A percentile compares a stretch with the other conserved stretches of the same genome.
These are phyloP conservation scores for Pluteus cervinus DNA, from an alignment of 768 basidiomycete species.

Conservation along the genomic window DNA sequence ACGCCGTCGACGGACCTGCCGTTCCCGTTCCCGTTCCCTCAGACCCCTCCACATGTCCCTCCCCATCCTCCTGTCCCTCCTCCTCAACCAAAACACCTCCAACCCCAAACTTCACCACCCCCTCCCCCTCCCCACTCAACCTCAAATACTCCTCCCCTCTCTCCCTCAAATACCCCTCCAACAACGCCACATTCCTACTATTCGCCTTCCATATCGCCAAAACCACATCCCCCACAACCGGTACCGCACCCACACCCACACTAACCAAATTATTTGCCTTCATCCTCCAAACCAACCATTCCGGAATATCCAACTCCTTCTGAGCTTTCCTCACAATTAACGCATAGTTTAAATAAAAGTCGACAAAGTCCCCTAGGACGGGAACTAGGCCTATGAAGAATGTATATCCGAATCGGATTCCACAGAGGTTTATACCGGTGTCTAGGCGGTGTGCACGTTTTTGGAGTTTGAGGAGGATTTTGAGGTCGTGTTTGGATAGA, in stretches of 20 bases:
- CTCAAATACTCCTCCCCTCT: constrained; percentile 71
- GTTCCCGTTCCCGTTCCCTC: too few species aligned
- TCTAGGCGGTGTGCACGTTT: constrained; percentile 81
- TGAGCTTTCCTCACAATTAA: constrained; percentile 74
- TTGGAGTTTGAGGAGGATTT: constrained; percentile 70
- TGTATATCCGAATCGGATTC: constrained; percentile 83
- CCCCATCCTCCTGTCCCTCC: too few species aligned
- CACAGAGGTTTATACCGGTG: constrained; percentile 76
- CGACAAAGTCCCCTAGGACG: constrained; percentile 59
- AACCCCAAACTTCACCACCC: constrained; percentile 10
- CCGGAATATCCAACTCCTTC: constrained; percentile 61
- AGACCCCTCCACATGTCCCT: too few species aligned
- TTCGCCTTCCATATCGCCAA: constrained; percentile 84
- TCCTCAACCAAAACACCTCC: too few species aligned
- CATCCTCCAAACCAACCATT: constrained; percentile 71
- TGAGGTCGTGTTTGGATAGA: constrained; percentile 67
- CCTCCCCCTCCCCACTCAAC: constrained; percentile 28
- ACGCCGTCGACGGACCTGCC: too few species aligned
- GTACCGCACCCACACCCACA: constrained; percentile 58
- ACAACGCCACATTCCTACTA: constrained; percentile 77
- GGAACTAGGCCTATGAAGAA: constrained; percentile 77
- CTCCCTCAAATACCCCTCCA: constrained; percentile 80
- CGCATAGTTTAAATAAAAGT: constrained; percentile 61
- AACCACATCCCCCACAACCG: constrained; percentile 69
- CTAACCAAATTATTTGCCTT: constrained; percentile 68